phyloP scores from a whole-genome alignment of 805 yeast genomes.

The Clavispora santaluciae region DNA sequence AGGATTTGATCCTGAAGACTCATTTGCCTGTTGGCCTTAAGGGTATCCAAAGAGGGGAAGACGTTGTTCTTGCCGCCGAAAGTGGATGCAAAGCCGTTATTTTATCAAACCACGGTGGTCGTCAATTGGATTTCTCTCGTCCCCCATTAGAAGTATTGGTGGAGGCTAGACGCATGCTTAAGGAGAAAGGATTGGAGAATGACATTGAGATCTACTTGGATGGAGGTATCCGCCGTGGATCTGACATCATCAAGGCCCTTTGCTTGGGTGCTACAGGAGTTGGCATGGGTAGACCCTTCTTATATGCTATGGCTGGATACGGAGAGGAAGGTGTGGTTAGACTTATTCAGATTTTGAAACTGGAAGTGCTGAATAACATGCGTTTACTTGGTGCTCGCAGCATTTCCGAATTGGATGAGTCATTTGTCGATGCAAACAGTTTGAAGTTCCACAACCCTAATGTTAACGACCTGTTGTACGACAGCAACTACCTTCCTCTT shows the following conservation, averaged over 20 bases:
- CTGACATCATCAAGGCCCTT: conserved; percentile 5
- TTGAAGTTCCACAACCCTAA: conserved; percentile 3
- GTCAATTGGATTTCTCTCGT: conserved; percentile 6
- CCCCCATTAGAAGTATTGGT: conserved; percentile 6
- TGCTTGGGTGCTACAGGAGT: conserved; percentile 6
- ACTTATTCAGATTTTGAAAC: conserved; percentile 3
- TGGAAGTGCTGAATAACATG: conserved; percentile 5
- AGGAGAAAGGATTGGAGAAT: conserved; percentile 3
- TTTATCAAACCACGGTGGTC: conserved; percentile 12
- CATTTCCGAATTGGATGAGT: conserved; percentile 3
- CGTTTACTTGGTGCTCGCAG: conserved; percentile 2
- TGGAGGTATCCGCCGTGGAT: conserved; percentile 6
- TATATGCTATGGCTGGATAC: conserved; percentile 5
- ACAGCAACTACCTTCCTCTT: conserved; percentile 1
- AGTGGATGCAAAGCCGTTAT: conserved; percentile 3
- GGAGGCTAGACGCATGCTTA: conserved; percentile 3
- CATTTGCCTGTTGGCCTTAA: conserved; percentile 3
- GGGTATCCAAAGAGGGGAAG: conserved; percentile 5
- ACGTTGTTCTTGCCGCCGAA: conserved; percentile 4
- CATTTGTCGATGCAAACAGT: conserved; percentile 1
- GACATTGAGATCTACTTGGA: conserved; percentile 6
- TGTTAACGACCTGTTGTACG: conserved; percentile 3
- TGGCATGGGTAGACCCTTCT: conserved; percentile 5
- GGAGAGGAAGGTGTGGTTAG: conserved; percentile 4
- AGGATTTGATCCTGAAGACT: background rate